phyloP scores from a whole-genome alignment of 768 basidiomycete genomes.

The Polyporus arcularius region DNA sequence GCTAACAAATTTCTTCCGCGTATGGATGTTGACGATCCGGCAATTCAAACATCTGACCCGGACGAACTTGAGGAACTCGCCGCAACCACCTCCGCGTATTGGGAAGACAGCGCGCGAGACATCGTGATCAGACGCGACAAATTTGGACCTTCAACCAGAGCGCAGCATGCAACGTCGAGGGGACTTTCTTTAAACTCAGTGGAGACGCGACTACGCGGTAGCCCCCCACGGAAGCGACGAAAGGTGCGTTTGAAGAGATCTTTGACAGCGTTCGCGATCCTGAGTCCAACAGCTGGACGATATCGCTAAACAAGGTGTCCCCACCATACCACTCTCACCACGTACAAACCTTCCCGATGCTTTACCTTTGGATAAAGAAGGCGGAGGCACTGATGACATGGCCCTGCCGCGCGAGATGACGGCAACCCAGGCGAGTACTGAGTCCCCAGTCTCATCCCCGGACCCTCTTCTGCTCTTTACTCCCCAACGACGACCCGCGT shows the following conservation, averaged over 20 bases:
- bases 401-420: neutral
- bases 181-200: neutral
- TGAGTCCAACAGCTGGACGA: neutral
- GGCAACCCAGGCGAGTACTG: neutral
- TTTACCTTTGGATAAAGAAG: neutral
- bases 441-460: constrained; percentile 10
- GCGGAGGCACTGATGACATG: neutral
- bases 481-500: neutral
- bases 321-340: neutral
- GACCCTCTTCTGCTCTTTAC: constrained; percentile 19
- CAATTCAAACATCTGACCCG: constrained; percentile 64
- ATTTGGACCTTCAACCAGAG: neutral
- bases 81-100: constrained; percentile 14
- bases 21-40: constrained; percentile 40
- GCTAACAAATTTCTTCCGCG: neutral
- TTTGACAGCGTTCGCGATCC: neutral
- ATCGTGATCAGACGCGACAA: neutral
- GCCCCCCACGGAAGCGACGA: constrained; percentile 4
- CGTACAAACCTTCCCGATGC: neutral
- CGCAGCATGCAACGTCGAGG: too few relatives aligned
- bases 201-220: neutral
- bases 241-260: constrained; percentile 7
- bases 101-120: constrained; percentile 4
- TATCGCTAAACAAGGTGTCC: neutral
- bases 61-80: constrained; percentile 46